Conservation (phyloP, 1,284 basidiomycete genomes). For the Kalmanozyma brasiliensis region DNA sequence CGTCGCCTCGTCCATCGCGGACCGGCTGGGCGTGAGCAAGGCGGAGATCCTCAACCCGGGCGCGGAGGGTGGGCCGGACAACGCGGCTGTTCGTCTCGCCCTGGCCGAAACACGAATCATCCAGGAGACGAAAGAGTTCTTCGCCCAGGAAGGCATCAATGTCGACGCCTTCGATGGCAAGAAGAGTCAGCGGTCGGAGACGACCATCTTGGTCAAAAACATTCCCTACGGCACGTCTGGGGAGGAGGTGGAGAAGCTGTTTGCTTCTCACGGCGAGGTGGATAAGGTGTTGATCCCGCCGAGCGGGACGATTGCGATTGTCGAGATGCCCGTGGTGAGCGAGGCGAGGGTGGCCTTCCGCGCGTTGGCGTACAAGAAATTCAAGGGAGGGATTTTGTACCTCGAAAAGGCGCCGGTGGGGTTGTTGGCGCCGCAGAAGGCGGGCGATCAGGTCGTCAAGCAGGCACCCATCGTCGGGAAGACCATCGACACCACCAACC, state of each 20-base stretch:
- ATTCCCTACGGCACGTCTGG: constrained; percentile 89
- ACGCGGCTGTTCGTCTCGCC: constrained; percentile 85
- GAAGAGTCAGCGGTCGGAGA: constrained; percentile 70
- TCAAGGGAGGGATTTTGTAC: constrained; percentile 90
- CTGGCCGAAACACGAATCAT: constrained; percentile 96
- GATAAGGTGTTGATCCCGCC: constrained; percentile 85
- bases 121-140: constrained; percentile 88
- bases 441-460: constrained; percentile 39
- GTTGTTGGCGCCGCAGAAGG: constrained; percentile 70
- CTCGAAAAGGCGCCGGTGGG: constrained; percentile 86
- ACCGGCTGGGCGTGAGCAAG: constrained; percentile 83
- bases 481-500: constrained; percentile 25
- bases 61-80: constrained; percentile 43
- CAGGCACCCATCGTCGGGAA: constrained; percentile 50
- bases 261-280: constrained; percentile 81
- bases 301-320: constrained; percentile 90
- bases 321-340: constrained; percentile 79
- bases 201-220: constrained; percentile 92
- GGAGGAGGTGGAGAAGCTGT: constrained; percentile 80
- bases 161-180: constrained; percentile 69
- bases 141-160: constrained; percentile 72
- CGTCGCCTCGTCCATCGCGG: constrained; percentile 83
- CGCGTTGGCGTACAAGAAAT: constrained; percentile 83
- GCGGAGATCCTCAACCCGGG: constrained; percentile 79
- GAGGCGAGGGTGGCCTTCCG: constrained; percentile 73